A percentile compares a stretch with the other conserved stretches of the same genome.
phyloP scores from a whole-genome alignment of 73 alveolate species.

The Paramecium primaurelia region DNA sequence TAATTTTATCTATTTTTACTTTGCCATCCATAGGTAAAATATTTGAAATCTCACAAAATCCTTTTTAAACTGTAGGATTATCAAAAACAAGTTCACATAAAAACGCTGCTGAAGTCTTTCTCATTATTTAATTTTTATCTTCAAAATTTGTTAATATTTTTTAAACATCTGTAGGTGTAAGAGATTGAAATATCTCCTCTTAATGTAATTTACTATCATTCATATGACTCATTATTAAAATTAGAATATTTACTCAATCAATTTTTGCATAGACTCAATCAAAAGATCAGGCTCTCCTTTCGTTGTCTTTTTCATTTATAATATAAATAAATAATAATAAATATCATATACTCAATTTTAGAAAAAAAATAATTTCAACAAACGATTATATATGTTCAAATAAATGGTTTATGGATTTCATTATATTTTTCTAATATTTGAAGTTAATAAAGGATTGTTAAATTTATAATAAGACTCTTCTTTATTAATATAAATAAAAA shows the following conservation, averaged over 20 bases:
- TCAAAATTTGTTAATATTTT: constrained; percentile 54
- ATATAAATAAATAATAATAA: neutral
- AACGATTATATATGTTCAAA: too few relatives aligned
- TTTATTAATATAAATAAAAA: too few relatives aligned
- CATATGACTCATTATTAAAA: constrained; percentile 45
- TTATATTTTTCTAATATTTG: too few relatives aligned
- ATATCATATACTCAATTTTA: neutral
- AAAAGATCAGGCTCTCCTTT: constrained; percentile 33
- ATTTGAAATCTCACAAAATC: constrained; percentile 55
- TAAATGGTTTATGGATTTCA: too few relatives aligned
- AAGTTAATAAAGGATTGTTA: too few relatives aligned
- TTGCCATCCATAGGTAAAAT: constrained; percentile 62
- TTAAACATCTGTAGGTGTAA: constrained; percentile 36
- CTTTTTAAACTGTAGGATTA: constrained; percentile 50
- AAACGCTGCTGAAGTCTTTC: constrained; percentile 54
- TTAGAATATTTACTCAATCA: constrained; percentile 19
- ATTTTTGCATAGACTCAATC: constrained; percentile 13
- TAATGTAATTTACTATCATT: constrained; percentile 59
- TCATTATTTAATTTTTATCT: constrained; percentile 28
- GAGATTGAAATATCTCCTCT: constrained; percentile 56
- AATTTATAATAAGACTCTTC: too few relatives aligned
- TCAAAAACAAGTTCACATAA: constrained; percentile 57
- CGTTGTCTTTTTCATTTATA: neutral
- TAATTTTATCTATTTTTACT: neutral
- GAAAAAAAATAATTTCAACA: neutral